Evolutionary conservation across 1,284 basidiomycete species (phyloP), one percentile per base, ranked within the genome.

Genomic region (Rhodofomes roseus): DNA sequence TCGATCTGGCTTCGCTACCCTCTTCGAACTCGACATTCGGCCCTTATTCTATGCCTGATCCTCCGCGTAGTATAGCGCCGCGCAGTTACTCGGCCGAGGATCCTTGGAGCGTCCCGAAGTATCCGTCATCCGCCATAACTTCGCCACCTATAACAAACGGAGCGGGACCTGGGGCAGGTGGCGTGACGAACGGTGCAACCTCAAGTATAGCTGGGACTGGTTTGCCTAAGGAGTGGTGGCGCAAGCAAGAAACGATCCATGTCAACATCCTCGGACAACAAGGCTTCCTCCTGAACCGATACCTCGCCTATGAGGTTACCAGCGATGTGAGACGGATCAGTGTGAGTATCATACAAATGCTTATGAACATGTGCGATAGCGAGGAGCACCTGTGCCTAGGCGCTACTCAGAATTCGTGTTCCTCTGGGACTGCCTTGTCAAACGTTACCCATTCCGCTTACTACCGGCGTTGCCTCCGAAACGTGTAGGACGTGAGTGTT

Each of bases 341-440:
- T 20, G 14, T 20, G n/a, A 41, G 41, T 29, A 43, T 46, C 48
- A 18, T 23, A 20, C 4, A 44, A 22, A 22, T 53, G 39, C 18
- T 65, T 23, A 55, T 55, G n/a, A 25, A 23, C 14, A 20, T 22
- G 57, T 34, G 23, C 56, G 39, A 58, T 68, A 90, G 85, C 81
- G 84, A 54, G 86, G 83, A 11, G 71, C 80, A n/a, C 77, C 87
- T 29, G 87, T 92, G 23, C 78, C 83, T 27, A 79, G 90, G 62
- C 80, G 91, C 63, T 98, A 96, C 73, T 94, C 92, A 5, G 95
- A 98, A 71, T 98, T 97, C 71, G 83, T 84, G 7, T 95, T 90
- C 75, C 77, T 98, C 23, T 90, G 92, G 83, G 93, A 96, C 61
- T 89, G 87, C 62, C 78, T 98, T 39, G 75, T 85, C 58, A 81